These are phyloP conservation scores for Exophiala spinifera DNA, from an alignment of 2,329 filamentous ascomycete species.

Conservation along the genomic window DNA sequence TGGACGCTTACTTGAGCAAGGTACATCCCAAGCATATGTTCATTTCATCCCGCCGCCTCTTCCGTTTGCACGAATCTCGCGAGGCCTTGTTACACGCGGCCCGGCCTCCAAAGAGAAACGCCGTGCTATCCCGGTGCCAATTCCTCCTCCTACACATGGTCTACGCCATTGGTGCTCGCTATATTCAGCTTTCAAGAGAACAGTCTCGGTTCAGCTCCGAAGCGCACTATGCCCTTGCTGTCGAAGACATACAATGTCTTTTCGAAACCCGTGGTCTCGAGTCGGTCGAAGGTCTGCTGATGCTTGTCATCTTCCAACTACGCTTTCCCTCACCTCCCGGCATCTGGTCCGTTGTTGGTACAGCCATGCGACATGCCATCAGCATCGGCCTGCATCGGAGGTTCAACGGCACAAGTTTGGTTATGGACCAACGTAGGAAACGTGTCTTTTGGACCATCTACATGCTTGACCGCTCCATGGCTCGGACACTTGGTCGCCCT, in stretches of 20 bases:
- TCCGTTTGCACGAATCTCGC: no score
- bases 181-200: conserved; percentile 1
- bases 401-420: not conserved
- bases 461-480: conserved; percentile 1
- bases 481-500: conserved; percentile 1
- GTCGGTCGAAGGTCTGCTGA: not conserved
- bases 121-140: no score
- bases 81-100: no score
- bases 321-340: not conserved
- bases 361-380: conserved; percentile 1
- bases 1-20: no score
- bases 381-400: not conserved
- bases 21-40: no score
- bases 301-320: not conserved
- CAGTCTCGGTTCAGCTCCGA: not conserved
- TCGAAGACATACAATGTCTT: no score
- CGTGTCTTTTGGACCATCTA: conserved; percentile 2
- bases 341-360: not conserved
- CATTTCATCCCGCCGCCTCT: no score
- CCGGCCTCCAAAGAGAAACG: no score
- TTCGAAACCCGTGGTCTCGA: no score
- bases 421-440: conserved; percentile 1
- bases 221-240: not conserved
- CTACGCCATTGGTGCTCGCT: conserved; percentile 3
- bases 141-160: not conserved